phyloP scores from a whole-genome alignment of 83 land plant genomes.

The Picea abies region DNA sequence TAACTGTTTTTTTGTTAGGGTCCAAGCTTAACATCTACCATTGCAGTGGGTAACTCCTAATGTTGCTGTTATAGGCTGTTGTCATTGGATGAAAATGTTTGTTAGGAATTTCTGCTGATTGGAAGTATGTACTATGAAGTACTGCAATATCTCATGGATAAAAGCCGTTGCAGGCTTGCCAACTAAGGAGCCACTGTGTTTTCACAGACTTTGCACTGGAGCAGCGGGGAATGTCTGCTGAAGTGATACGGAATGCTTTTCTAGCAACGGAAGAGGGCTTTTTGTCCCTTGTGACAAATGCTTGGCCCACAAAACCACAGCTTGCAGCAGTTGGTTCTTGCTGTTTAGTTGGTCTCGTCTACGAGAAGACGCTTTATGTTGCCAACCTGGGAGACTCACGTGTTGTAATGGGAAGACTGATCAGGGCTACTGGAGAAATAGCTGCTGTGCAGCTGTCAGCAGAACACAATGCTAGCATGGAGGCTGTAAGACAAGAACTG shows the following conservation, averaged over 20 bases:
- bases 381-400: slow-evolving; percentile 77
- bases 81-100: not conserved
- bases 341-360: slow-evolving; percentile 67
- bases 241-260: slow-evolving; percentile 61
- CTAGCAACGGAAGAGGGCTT: slow-evolving; percentile 60
- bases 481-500: slow-evolving; percentile 34
- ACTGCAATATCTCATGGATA: slow-evolving; percentile 10
- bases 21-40: not conserved
- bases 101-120: not conserved
- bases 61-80: not conserved
- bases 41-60: not conserved
- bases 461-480: slow-evolving; percentile 43
- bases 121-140: not conserved
- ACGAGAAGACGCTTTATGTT: slow-evolving; percentile 45
- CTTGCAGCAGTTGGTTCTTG: slow-evolving; percentile 71
- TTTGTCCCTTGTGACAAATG: slow-evolving; percentile 39
- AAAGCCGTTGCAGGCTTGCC: not conserved
- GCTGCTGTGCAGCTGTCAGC: slow-evolving; percentile 67
- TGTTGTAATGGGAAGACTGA: slow-evolving; percentile 58
- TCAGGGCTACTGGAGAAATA: slow-evolving; percentile 12
- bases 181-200: not conserved
- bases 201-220: slow-evolving; percentile 47
- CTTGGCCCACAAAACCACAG: slow-evolving; percentile 34
- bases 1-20: not conserved
- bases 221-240: slow-evolving; percentile 53